These are phyloP conservation scores for Pterulicium gracile DNA, from an alignment of 1,284 basidiomycete genomes.

Conservation along the genomic window DNA sequence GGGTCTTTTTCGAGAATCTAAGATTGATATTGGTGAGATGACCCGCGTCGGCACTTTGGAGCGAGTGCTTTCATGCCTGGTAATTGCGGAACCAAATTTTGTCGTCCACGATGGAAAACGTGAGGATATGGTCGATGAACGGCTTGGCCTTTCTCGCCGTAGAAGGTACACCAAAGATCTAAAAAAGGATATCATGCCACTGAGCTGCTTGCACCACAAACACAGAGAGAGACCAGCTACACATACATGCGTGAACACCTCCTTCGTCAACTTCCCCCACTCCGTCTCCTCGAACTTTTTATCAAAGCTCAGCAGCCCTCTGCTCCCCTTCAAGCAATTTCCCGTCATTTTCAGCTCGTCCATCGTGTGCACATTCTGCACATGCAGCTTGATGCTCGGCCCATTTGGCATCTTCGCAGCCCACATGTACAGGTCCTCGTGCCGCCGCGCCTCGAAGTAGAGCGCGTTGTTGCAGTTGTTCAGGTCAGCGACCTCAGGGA, in stretches of 20 bases:
- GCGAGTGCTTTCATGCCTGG: slow-evolving; percentile 47
- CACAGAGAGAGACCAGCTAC: neutral
- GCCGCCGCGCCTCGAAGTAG: slow-evolving; percentile 94
- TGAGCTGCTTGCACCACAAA: slow-evolving; percentile 8
- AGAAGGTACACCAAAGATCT: slow-evolving; percentile 95
- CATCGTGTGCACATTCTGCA: slow-evolving; percentile 99
- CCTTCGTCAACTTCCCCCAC: slow-evolving; percentile 86
- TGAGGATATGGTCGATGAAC: slow-evolving; percentile 96
- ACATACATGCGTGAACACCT: slow-evolving; percentile 92
- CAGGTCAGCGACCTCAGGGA: slow-evolving; percentile 96
- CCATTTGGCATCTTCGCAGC: slow-evolving; percentile 96
- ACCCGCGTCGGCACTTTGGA: slow-evolving; percentile 5
- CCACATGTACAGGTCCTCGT: slow-evolving; percentile 97
- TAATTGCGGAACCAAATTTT: slow-evolving; percentile 99
- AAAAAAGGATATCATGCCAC: slow-evolving; percentile 7
- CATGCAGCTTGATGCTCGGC: slow-evolving; percentile 93
- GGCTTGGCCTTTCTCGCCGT: slow-evolving; percentile 88
- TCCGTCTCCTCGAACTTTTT: slow-evolving; percentile 83
- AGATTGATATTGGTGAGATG: slow-evolving; percentile 5
- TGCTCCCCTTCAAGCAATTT: slow-evolving; percentile 93
- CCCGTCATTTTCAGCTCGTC: slow-evolving; percentile 99
- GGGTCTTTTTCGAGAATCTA: slow-evolving; percentile 78
- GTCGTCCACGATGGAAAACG: slow-evolving; percentile 90
- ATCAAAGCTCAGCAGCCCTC: slow-evolving; percentile 91
- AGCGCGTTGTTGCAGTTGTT: slow-evolving; percentile 98